phyloP scores from a whole-genome alignment of 257 asterid species.

The Solanum megistacrolobum region DNA sequence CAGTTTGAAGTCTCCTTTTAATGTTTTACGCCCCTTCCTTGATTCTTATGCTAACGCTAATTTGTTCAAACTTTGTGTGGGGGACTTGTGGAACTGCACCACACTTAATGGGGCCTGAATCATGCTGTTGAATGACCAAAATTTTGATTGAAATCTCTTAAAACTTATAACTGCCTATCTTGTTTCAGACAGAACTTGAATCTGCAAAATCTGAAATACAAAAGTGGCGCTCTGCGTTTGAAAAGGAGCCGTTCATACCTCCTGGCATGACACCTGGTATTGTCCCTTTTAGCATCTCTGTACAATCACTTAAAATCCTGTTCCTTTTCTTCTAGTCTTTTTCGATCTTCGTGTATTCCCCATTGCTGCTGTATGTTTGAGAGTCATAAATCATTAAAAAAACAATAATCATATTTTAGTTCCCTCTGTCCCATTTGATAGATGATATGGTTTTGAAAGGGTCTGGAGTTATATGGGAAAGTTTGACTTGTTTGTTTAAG shows the following conservation, averaged over 20 bases:
- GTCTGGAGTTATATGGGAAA: background rate
- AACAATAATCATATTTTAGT: background rate
- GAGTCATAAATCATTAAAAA: background rate
- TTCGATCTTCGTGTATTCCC: background rate
- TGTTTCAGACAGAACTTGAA: conserved; percentile 61
- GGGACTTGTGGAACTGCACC: background rate
- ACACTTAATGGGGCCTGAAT: background rate
- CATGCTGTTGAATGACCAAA: background rate
- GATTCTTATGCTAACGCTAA: background rate
- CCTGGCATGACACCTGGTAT: conserved; percentile 71
- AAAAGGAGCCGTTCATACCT: conserved; percentile 60
- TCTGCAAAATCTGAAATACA: conserved; percentile 79
- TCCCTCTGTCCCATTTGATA: background rate
- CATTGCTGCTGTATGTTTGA: background rate
- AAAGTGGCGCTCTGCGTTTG: conserved; percentile 89
- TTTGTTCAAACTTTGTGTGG: background rate
- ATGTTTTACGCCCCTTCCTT: background rate
- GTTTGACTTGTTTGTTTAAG: background rate
- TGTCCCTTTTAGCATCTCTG: background rate
- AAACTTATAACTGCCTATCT: background rate
- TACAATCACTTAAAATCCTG: background rate
- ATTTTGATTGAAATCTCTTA: background rate
- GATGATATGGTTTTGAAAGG: background rate
- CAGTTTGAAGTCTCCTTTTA: background rate
- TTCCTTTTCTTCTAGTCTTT: background rate